Evolutionary conservation across 306 rosid species (phyloP), one percentile per base, ranked within the genome.

Genomic region (Heteromeles arbutifolia): DNA sequence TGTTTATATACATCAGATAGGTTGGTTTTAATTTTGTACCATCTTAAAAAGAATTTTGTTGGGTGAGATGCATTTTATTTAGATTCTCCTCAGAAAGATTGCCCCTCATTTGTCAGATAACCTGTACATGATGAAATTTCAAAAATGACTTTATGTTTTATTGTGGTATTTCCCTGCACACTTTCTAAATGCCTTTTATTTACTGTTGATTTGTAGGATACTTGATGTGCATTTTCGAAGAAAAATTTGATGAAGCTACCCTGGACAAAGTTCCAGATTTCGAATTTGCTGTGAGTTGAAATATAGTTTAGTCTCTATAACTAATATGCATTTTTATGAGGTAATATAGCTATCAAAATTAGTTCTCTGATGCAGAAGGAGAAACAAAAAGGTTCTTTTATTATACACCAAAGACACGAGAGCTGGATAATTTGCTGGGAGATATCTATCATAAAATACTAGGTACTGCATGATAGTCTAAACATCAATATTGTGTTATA

Each of bases 371-470:
- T 74, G 85, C 84, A 83, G 98, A 95, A 82, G 97, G 87, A 77
- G 98, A 95, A 75, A 87, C 85, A 70, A 89, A 83, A 82, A 86
- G 90, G 82, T 87, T 82, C 77, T 92, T 95, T 80, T 95, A 90
- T 85, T 97, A 80, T 54, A 95, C 96, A 1, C 92, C 96, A 65
- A 95, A 95, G 90, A 92, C 98, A 22, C 86, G 88, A 80, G 97
- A 95, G 70, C 78, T 95, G 87, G 98, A 92, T 80, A 81, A 72
- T 79, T 90, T 92, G 69, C 91, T 95, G 17, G 98, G 98, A 62
- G 98, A 95, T 79, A 92, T 95, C 78, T 86, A 92, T 83, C 97
- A 95, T 83, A 95, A 95, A 87, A 92, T 95, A 83, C 90, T 86
- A 82, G 98, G 98, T 95, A 79, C 2, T 70, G 26, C 54, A 31